Base-by-base conservation (phyloP, 192 early-diverging fungal species). In the Gigaspora rosea region DNA sequence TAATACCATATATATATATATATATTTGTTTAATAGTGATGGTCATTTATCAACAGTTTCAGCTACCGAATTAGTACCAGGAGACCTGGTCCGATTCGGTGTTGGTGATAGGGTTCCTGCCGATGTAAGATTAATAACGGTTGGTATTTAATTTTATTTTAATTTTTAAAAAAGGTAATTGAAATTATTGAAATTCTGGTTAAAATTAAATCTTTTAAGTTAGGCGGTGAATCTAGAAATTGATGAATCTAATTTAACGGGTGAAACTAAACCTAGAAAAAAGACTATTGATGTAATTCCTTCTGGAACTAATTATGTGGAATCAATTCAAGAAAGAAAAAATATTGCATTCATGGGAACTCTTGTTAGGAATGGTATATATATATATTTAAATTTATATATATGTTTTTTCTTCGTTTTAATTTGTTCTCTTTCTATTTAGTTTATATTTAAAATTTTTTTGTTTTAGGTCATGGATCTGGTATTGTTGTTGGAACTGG, bases 311-410 rank as follows among this genome's bases (percentile, higher is more conserved):
- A 65, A 76, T 51, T 79, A 83, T 78, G 80, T 92, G 65, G 66
- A 92, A 16, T 82, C 85, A 8, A 81, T 96, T 36, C 88, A 91
- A 6, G 92, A 95, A 51, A 81, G 92, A 72, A 88, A 85, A 50
- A 98, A 98, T 82, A 94, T 98, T 80, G 95, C 88, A 2, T 97
- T 95, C 69, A 98, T 97, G 95, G 97, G 97, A 27, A 97, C 97
- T 16, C 80, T 97, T 48, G 93, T 97, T 33, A 87, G 91, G 71
- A 92, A 93, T 77, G 97, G 91, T 89, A 71, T 50, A 75, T 4
- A 70, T 47, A 35, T 41, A n/a, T 18, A 41, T 66, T 1, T 46
- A n/a, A n/a, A n/a, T n/a, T n/a, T n/a, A n/a, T n/a, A n/a, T n/a
- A n/a, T n/a, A n/a, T n/a, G n/a, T n/a, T n/a, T n/a, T n/a, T n/a